phyloP scores from a whole-genome alignment of 441 rosid genomes.

The Croton setiger region DNA sequence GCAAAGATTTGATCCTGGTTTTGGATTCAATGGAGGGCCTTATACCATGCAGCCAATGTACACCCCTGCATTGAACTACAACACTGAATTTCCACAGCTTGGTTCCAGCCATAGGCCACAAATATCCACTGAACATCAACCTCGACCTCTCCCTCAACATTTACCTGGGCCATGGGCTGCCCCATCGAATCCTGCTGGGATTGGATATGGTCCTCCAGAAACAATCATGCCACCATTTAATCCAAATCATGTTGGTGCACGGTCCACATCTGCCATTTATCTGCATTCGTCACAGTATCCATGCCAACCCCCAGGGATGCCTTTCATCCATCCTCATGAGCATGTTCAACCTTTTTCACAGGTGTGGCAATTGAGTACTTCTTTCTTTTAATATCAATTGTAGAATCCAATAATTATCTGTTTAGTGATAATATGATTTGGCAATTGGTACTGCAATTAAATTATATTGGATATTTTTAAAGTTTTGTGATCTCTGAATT shows the following conservation, averaged over 20 bases:
- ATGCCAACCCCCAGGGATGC: constrained; percentile 69
- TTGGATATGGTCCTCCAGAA: constrained; percentile 78
- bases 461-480: background rate
- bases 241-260: constrained; percentile 57
- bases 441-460: background rate
- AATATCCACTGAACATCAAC: constrained; percentile 57
- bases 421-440: background rate
- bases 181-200: constrained; percentile 49
- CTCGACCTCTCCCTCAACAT: constrained; percentile 54
- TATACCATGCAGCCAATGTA: constrained; percentile 69
- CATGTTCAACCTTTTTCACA: constrained; percentile 65
- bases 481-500: background rate
- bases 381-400: background rate
- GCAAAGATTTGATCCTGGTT: constrained; percentile 86
- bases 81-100: constrained; percentile 85
- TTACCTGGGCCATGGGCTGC: constrained; percentile 54
- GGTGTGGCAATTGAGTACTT: constrained; percentile 36
- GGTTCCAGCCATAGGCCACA: constrained; percentile 58
- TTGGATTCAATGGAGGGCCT: constrained; percentile 61
- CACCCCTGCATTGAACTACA: constrained; percentile 70
- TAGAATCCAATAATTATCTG: background rate
- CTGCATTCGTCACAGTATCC: constrained; percentile 71
- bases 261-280: constrained; percentile 46
- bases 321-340: constrained; percentile 55
- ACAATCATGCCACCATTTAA: constrained; percentile 59